Base-by-base conservation (phyloP, 164 flowering plant genomes). In the Vitis rotundifolia region DNA sequence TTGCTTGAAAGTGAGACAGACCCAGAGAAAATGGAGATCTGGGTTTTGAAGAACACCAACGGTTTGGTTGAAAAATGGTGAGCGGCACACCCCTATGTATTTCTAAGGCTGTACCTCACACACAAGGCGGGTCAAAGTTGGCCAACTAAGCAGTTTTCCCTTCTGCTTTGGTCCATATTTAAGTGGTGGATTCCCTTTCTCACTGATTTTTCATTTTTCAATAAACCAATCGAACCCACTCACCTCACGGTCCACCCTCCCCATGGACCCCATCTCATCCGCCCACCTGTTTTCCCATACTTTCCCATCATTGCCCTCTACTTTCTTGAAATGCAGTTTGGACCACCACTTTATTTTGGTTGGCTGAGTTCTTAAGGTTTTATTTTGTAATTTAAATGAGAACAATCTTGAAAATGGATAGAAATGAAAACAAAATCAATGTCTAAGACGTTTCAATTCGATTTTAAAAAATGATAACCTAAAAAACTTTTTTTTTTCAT, bases 1-100 rank as follows among this genome's bases (percentile, higher is more conserved):
- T 65, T 56, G 9, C 22, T 12, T 5, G 63, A 54, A 50, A 37
- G 14, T 57, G 48, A 19, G 31, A 19, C 68, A 4, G 18, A 62
- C 67, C 61, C 59, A 54, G 73, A 63, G 18, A 49, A 49, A 70
- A 47, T 49, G 57, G 52, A 63, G 73, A 70, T 70, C 68, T 70
- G 67, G 73, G 47, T 31, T n/a, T 70, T 62, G 53, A 53, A 12
- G 50, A 52, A n/a, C 60, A 70, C 49, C 22, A 11, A 18, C 2
- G 9, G 50, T 1, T 63, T 4, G 57, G 49, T 19, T 4, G 14
- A 63, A 2, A 37, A 18, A 4, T 15, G 47, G 52, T 49, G 11
- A 15, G 49, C 16, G 49, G 9, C 19, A 19, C 44, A 59, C 55
- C 71, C 47, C 63, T 16, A 56, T 56, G 19, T 56, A 56, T 56